Percentiles rank a stretch among this genome's conserved stretches.
These are phyloP conservation scores for Lipomyces mesembrius DNA, from an alignment of 805 yeast genomes.

Conservation along the genomic window DNA sequence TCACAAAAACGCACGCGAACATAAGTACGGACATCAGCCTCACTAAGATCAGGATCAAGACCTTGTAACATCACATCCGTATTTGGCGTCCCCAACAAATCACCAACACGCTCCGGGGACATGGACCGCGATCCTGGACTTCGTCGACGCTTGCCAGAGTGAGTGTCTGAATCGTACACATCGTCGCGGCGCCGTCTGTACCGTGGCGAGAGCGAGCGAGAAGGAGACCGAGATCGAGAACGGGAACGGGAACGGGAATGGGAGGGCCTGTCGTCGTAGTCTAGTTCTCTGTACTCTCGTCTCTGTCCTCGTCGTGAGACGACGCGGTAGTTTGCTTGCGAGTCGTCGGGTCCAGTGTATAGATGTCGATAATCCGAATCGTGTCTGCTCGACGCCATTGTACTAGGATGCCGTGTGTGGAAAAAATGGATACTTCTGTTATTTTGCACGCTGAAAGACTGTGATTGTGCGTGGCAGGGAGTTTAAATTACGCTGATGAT, in stretches of 20 bases:
- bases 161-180: not conserved
- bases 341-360: not conserved
- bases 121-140: constrained; percentile 14
- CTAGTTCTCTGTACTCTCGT: constrained; percentile 6
- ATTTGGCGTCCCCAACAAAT: constrained; percentile 8
- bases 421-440: too few species aligned
- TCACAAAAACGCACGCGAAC: not conserved
- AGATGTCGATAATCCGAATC: too few species aligned
- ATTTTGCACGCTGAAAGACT: too few species aligned
- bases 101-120: constrained; percentile 15
- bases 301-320: not conserved
- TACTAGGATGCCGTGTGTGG: too few species aligned
- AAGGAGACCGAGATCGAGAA: constrained; percentile 16
- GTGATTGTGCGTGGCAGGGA: too few species aligned
- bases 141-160: constrained; percentile 2
- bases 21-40: constrained; percentile 13
- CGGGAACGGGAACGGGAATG: constrained; percentile 1
- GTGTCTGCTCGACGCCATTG: too few species aligned
- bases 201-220: constrained; percentile 10
- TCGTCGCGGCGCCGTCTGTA: not conserved
- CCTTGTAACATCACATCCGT: constrained; percentile 10
- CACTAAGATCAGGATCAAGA: constrained; percentile 13
- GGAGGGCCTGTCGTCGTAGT: constrained; percentile 8
- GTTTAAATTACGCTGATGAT: too few species aligned
- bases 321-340: not conserved